Evolutionary conservation across 1,139 yeast genomes (phyloP), one percentile per base, ranked within the genome.

Genomic region (Protomyces arabidopsidicola): DNA sequence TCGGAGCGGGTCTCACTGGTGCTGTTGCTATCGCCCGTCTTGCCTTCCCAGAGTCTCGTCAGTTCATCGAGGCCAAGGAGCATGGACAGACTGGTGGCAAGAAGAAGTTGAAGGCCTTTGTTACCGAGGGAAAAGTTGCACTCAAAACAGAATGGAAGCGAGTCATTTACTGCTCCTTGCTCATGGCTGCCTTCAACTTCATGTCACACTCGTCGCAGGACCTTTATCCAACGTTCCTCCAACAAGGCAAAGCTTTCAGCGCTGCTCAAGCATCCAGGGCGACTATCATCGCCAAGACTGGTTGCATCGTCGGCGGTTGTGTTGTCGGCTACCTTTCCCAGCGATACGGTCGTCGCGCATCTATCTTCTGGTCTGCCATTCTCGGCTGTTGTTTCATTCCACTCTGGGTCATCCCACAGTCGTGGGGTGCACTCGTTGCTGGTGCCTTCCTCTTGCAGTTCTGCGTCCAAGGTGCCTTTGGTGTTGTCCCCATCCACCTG

Each of bases 391-490:
- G 86, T 14, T 73, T 84, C 70, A 79, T 84, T 65, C 85, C 85
- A 69, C 90, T 90, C 58, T 84, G 93, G 91, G 91, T 54, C 22
- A 16, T 54, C n/a, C 58, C 58, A 6, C 14, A 12, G 16, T 16
- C 51, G 2, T 42, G 48, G 51, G 58, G 51, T 9, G 51, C 58
- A 12, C 82, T 87, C 68, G 85, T 87, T 71, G 95, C 93, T 4
- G 58, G 58, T 20, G 48, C 58, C 1, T 88, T 88, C 75, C 87
- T 86, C 77, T 76, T 88, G 70, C 96, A 88, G 75, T 83, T 85
- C 71, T 84, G 84, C 69, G 93, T 88, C 59, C 95, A 88, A 75
- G 96, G 96, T 68, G 87, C 90, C 20, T 88, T 95, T 90, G 95
- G 95, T 70, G 88, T 87, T 55, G 81, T 87, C 68, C 96, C 96